Base-by-base conservation (phyloP, 805 yeast species). In the Metschnikowia lunata region DNA sequence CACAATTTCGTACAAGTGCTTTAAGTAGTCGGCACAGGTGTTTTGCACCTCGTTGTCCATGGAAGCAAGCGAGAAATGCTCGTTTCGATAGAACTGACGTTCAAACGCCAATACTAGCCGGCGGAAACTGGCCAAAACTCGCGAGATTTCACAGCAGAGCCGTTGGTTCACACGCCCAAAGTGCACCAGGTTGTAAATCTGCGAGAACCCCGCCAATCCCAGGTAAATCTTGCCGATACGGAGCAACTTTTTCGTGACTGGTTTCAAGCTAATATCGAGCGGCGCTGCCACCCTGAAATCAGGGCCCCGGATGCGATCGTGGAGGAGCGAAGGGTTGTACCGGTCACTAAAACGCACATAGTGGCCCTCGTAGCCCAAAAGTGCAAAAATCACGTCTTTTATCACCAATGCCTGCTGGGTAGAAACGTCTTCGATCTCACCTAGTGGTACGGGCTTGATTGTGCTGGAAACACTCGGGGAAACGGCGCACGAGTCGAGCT, bases 121-220 rank as follows among this genome's bases (percentile, higher is more conserved):
- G 36, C 65, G 64, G 51, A 67, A 69, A 31, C 40, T 38, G 6
- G 36, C 34, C 15, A 64, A 41, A 38, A 65, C 61, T 30, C 53
- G 54, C n/a, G 38, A 33, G 14, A 89, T 72, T 34, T 79, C 79
- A 42, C 66, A 72, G 47, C 93, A 86, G 7, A 93, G 64, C 4
- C 85, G 76, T 53, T 89, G 96, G 42, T 85, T 72, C 1, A 85
- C 83, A 41, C 76, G 75, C 0, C 99, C 99, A 57, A 77, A 80
- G 18, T 59, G 57, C 5, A 69, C 66, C 26, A 67, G 66, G 49
- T 82, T 69, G 62, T 84, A 88, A 13, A 65, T 55, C 48, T 83
- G 86, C 4, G 79, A 69, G 55, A 88, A 89, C 11, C 76, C 68
- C 8, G 62, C 61, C 41, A 93, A 66, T 1, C 82, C 78, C 26